These are phyloP conservation scores for Vitis cinerea DNA, from an alignment of 164 flowering plant genomes.

Conservation along the genomic window DNA sequence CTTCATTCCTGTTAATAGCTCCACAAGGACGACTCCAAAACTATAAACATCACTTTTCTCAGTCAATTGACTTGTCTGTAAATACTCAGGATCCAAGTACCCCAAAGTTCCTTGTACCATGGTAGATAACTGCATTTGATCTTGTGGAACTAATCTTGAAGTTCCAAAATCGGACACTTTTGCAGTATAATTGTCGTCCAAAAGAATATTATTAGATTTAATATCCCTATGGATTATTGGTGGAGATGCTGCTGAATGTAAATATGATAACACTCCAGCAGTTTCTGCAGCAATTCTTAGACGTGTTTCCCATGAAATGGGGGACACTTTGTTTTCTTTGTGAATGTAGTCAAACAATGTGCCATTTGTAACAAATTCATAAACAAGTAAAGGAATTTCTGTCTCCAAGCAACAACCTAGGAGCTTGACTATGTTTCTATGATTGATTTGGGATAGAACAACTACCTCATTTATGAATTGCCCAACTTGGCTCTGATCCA, in stretches of 20 bases:
- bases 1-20: slow-evolving; percentile 35
- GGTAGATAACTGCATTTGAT: slow-evolving; percentile 25
- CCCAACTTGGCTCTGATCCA: slow-evolving; percentile 36
- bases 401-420: slow-evolving; percentile 36
- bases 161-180: slow-evolving; percentile 46
- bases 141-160: slow-evolving; percentile 30
- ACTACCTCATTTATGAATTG: slow-evolving; percentile 53
- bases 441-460: slow-evolving; percentile 41
- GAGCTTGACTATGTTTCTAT: slow-evolving; percentile 34
- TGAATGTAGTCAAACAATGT: slow-evolving; percentile 34
- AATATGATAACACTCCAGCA: slow-evolving; percentile 34
- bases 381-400: slow-evolving; percentile 32
- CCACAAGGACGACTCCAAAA: slow-evolving; percentile 47
- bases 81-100: slow-evolving; percentile 45
- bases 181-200: slow-evolving; percentile 30
- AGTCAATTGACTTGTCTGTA: slow-evolving; percentile 32
- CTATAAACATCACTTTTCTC: slow-evolving; percentile 43
- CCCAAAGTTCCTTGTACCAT: slow-evolving; percentile 45
- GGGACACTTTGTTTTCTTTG: neutral
- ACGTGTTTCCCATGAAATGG: slow-evolving; percentile 27
- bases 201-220: slow-evolving; percentile 35
- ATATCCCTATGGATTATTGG: slow-evolving; percentile 41
- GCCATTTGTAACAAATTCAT: slow-evolving; percentile 38
- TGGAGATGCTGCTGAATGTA: slow-evolving; percentile 34
- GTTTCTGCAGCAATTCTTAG: slow-evolving; percentile 35